A percentile compares a stretch with the other conserved stretches of the same genome.
phyloP scores from a whole-genome alignment of 1,139 yeast genomes.

The Wickerhamomyces sp. region DNA sequence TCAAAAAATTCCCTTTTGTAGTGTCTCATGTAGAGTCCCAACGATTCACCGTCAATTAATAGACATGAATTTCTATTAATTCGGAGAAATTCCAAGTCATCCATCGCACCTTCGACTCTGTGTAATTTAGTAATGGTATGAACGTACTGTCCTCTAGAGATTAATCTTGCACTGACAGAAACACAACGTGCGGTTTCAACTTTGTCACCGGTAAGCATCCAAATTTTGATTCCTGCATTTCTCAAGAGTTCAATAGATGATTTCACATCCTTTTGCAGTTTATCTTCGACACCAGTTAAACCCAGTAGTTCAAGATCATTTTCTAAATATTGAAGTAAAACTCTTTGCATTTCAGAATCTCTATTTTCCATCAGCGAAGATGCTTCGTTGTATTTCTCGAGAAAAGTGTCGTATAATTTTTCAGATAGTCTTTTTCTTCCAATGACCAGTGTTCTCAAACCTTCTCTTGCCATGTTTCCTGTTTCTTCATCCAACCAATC shows the following conservation, averaged over 20 bases:
- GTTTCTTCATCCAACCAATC: slow-evolving; percentile 99
- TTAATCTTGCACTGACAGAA: slow-evolving; percentile 87
- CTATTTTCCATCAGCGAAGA: slow-evolving; percentile 75
- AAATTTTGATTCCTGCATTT: slow-evolving; percentile 94
- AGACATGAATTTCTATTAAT: slow-evolving; percentile 75
- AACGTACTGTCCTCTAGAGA: slow-evolving; percentile 89
- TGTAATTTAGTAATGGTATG: slow-evolving; percentile 73
- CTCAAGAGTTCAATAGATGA: slow-evolving; percentile 86
- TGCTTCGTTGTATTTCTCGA: slow-evolving; percentile 63
- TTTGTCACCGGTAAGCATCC: slow-evolving; percentile 99
- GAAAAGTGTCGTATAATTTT: slow-evolving; percentile 58
- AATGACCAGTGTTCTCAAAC: slow-evolving; percentile 88
- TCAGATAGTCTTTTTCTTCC: slow-evolving; percentile 68
- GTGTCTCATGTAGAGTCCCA: slow-evolving; percentile 61
- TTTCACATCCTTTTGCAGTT: slow-evolving; percentile 85
- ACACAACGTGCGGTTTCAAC: slow-evolving; percentile 98
- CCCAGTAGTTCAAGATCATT: slow-evolving; percentile 83
- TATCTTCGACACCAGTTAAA: slow-evolving; percentile 96
- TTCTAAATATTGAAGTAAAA: slow-evolving; percentile 68
- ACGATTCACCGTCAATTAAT: slow-evolving; percentile 90
- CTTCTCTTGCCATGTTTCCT: slow-evolving; percentile 97
- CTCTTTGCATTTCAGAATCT: slow-evolving; percentile 67
- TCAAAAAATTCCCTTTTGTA: slow-evolving; percentile 69
- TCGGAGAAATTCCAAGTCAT: slow-evolving; percentile 65
- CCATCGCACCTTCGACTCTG: slow-evolving; percentile 62